These are phyloP conservation scores for Syzygium syzygioides DNA, from an alignment of 441 rosid genomes.

Conservation along the genomic window DNA sequence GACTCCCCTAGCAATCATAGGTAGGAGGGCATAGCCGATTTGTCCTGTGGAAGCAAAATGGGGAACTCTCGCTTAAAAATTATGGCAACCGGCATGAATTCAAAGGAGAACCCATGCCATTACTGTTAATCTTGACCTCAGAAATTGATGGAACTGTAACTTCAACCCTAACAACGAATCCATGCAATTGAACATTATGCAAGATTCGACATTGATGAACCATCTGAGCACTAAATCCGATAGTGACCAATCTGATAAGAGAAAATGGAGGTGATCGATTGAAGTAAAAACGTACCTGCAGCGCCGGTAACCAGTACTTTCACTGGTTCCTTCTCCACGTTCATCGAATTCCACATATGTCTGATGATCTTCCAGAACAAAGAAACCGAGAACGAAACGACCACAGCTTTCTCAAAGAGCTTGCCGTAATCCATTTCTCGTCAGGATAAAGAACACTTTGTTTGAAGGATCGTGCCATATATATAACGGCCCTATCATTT, in stretches of 20 bases:
- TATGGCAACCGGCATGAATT: not conserved
- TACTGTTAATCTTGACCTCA: not conserved
- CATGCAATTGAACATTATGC: not conserved
- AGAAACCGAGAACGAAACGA: constrained; percentile 33
- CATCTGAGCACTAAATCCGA: not conserved
- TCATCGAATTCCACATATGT: constrained; percentile 47
- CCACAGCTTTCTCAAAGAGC: constrained; percentile 44
- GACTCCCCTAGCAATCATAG: constrained; percentile 75
- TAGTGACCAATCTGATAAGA: not conserved
- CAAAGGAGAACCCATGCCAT: not conserved
- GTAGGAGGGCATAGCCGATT: constrained; percentile 83
- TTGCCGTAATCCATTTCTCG: constrained; percentile 8
- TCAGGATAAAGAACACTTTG: not conserved
- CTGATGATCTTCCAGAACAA: constrained; percentile 52
- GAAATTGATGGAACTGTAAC: not conserved
- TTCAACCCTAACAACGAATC: not conserved
- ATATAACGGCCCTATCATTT: not conserved
- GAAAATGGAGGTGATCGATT: not conserved
- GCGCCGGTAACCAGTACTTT: constrained; percentile 70
- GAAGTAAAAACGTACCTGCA: constrained; percentile 42
- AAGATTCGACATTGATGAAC: not conserved
- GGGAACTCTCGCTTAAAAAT: not conserved
- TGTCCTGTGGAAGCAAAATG: constrained; percentile 41
- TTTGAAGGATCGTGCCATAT: not conserved
- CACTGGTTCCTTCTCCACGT: constrained; percentile 52